These are phyloP conservation scores for Pisolithus thermaeus DNA, from an alignment of 1,284 basidiomycete species.

Conservation along the genomic window DNA sequence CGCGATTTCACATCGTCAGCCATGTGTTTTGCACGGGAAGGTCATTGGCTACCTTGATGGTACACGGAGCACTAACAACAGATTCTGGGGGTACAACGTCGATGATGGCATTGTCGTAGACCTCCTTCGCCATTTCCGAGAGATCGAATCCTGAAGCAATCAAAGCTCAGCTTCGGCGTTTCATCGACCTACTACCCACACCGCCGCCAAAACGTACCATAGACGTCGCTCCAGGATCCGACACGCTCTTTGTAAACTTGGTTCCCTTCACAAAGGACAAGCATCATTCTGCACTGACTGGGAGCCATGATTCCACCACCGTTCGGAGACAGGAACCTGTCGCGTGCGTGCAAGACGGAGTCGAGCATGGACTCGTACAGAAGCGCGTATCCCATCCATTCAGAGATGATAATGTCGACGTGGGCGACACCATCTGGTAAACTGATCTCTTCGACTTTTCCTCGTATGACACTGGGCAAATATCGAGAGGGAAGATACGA, in stretches of 20 bases:
- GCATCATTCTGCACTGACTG: conserved; percentile 82
- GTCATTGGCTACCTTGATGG: conserved; percentile 54
- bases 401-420: conserved; percentile 92
- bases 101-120: conserved; percentile 76
- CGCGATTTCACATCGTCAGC: background rate
- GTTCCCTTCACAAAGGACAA: conserved; percentile 73
- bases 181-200: background rate
- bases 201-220: conserved; percentile 49
- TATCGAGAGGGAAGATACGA: background rate
- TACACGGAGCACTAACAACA: conserved; percentile 61
- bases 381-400: conserved; percentile 97
- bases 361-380: conserved; percentile 98
- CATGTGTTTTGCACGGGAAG: background rate
- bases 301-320: conserved; percentile 90
- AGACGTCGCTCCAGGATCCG: conserved; percentile 87
- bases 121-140: conserved; percentile 64
- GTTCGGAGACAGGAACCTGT: conserved; percentile 70
- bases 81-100: conserved; percentile 72
- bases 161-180: background rate
- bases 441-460: conserved; percentile 83
- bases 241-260: conserved; percentile 78
- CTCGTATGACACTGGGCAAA: conserved; percentile 63
- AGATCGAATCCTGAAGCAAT: conserved; percentile 71
- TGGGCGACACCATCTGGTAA: conserved; percentile 64
- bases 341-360: conserved; percentile 84